Base-by-base conservation (phyloP, 257 asterid genomes). In the Petrea volubilis region DNA sequence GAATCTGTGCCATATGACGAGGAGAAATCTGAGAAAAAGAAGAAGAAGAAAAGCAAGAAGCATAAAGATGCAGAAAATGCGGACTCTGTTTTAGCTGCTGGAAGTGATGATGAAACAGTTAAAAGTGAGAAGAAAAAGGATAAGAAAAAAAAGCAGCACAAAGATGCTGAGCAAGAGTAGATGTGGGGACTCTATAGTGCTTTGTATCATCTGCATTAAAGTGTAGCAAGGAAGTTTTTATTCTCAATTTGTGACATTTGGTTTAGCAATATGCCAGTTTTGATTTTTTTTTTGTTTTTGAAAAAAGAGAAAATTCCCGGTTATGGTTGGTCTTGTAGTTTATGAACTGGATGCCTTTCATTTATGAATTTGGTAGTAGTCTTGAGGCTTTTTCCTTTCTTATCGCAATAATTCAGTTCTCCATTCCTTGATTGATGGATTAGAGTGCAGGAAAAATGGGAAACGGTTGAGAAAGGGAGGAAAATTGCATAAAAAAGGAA, bases 11-110 rank as follows among this genome's bases (percentile, higher is more conserved):
- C 77, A 6, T 75, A 84, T 0, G 93, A 82, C 17, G 87, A 74
- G 44, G 93, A 84, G 82, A 89, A 87, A 62, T 86, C 90, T 0
- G 90, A 90, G 80, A 87, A 86, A 52, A 88, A 86, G 84, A 90
- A 87, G 84, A 90, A 87, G 83, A 90, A 87, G 86, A 88, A 86
- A 71, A 84, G 78, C 61, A 82, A 85, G 78, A 80, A 87, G 70
- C 46, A 72, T 31, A 75, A 80, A 66, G 74, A 80, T 12, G 81
- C 57, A 1, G 89, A 80, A 72, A 83, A 85, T 18, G 93, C 89
- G 0, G 87, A 78, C 61, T 49, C 84, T 7, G 75, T 6, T 20
- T 27, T 64, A 55, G 89, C 52, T 15, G 57, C 50, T 61, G 87
- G 72, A 34, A 67, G 65, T 20, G 92, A 70, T 11, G 82, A 72